Evolutionary conservation across 176 grass and related monocot genomes (phyloP), one percentile per base, ranked within the genome.

Genomic region (Cocos nucifera): DNA sequence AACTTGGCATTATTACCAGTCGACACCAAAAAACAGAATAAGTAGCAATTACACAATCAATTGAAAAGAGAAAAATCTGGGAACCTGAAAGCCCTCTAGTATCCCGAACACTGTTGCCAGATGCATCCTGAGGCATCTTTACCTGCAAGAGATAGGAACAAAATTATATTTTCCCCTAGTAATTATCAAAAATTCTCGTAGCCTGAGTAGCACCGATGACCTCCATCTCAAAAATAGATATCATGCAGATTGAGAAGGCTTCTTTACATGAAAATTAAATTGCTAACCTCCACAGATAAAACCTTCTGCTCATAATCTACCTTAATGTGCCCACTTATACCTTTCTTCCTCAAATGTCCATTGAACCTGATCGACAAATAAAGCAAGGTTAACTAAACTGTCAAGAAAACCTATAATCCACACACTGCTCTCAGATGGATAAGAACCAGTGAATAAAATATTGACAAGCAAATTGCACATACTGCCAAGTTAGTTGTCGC

Each of bases 41-140:
- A 19, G 19, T 5, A 22, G 25, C 15, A 66, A 61, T 66, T 58
- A 24, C 61, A 50, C 3, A 30, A 39, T 6, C 35, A 44, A 44
- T 44, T 44, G 9, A 44, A 23, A 6, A 32, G 27, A 66, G 17
- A 28, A 66, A 18, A 20, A 59, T 2, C 12, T 22, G 71, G 3
- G 61, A 73, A 97, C 92, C 92, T 96, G 92, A 97, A 79, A 97
- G 92, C 59, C 92, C 87, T 70, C 83, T 77, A 50, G 81, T 97
- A 71, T 97, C 92, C 64, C 80, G 82, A 80, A 97, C 67, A 0
- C 87, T 73, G 49, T 87, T 80, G n/a, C 75, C 69, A 63, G 92
- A 97, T 59, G 75, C 83, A 82, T 97, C 92, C 83, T 97, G 92
- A 78, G 92, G 92, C 92, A 97, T 90, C n/a, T 86, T 97, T 24